These are phyloP conservation scores for Fraxinus anomala DNA, from an alignment of 257 asterid species.

Conservation along the genomic window DNA sequence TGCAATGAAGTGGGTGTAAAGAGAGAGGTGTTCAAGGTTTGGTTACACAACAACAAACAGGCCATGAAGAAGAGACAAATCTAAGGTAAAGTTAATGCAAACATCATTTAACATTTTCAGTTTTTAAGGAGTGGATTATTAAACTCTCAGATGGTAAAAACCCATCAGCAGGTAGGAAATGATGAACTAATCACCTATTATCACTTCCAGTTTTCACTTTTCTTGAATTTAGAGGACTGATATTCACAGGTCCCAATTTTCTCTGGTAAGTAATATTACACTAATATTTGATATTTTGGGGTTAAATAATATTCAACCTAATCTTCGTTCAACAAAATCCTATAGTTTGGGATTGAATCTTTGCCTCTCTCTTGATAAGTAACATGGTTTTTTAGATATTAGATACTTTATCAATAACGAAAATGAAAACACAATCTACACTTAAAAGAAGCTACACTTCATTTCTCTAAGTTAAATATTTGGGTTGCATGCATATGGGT, in stretches of 20 bases:
- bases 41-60: constrained; percentile 88
- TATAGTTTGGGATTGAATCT: background rate
- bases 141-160: background rate
- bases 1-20: constrained; percentile 60
- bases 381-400: too few relatives aligned
- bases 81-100: constrained; percentile 11
- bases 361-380: background rate
- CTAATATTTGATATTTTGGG: background rate
- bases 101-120: constrained; percentile 5
- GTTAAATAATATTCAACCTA: background rate
- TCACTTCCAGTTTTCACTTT: background rate
- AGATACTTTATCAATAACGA: too few relatives aligned
- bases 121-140: background rate
- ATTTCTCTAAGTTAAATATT: background rate
- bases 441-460: background rate
- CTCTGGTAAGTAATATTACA: background rate
- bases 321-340: background rate
- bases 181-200: background rate
- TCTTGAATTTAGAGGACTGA: background rate
- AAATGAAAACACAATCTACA: too few relatives aligned
- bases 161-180: background rate
- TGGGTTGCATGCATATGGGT: background rate
- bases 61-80: constrained; percentile 56
- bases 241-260: constrained; percentile 1
- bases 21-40: constrained; percentile 76